Percentiles rank a stretch among this genome's conserved stretches.
phyloP scores from a whole-genome alignment of 306 rosid species.

The Sicyos edulis region DNA sequence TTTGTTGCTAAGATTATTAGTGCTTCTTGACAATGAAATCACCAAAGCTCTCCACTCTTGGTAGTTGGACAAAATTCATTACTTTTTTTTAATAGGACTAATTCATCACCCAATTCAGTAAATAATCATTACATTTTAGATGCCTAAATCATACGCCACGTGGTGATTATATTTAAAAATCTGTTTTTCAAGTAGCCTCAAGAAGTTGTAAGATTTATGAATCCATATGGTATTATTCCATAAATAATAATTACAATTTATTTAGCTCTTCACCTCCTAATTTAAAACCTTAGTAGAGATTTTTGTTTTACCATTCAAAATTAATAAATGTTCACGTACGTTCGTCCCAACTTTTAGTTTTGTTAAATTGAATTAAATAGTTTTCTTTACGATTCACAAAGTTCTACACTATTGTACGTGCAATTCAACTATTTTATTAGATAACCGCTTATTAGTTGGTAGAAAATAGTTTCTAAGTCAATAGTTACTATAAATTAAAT shows the following conservation, averaged over 20 bases:
- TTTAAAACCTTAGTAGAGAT: no score
- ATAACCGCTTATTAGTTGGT: no score
- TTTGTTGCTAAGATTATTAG: neutral
- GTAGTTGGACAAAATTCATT: neutral
- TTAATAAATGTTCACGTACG: no score
- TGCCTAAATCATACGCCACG: neutral
- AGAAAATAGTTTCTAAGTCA: no score
- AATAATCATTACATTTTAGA: neutral
- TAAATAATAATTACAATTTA: neutral
- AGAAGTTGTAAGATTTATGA: neutral
- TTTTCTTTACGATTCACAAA: no score
- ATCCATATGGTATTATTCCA: neutral
- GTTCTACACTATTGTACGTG: no score
- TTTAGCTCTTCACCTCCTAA: neutral
- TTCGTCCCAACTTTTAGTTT: no score
- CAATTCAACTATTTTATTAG: no score
- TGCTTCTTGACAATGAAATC: constrained; percentile 17
- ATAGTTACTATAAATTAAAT: no score
- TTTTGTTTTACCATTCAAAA: no score
- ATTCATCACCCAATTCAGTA: neutral
- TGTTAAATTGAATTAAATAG: no score
- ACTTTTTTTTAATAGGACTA: no score
- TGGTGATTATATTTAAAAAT: neutral
- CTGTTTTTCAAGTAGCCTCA: neutral
- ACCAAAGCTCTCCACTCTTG: constrained; percentile 4